Evolutionary conservation across 306 rosid genomes (phyloP).

Genomic region (Ormosia emarginata): DNA sequence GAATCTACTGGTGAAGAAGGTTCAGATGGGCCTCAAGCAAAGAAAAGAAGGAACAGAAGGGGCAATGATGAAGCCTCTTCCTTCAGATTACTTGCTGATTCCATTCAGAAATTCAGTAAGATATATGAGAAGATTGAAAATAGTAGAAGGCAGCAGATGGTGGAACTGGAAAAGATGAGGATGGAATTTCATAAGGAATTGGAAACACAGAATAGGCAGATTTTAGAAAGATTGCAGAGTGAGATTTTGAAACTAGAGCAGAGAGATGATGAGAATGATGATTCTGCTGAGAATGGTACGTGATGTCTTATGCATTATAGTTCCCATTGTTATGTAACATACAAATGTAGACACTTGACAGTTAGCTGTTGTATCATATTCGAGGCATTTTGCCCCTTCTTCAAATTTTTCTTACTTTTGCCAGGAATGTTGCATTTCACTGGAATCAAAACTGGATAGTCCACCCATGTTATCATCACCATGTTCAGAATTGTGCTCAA

Average conservation of each 20-base stretch:
- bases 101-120: conserved; percentile 67
- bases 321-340: conserved; percentile 30
- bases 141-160: conserved; percentile 67
- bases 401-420: conserved; percentile 27
- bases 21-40: conserved; percentile 55
- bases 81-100: conserved; percentile 68
- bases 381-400: conserved; percentile 28
- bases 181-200: conserved; percentile 72
- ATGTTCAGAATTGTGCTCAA: conserved; percentile 7
- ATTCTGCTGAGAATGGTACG: conserved; percentile 50
- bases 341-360: conserved; percentile 32
- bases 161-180: conserved; percentile 86
- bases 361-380: conserved; percentile 40
- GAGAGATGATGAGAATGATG: conserved; percentile 52
- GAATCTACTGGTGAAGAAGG: conserved; percentile 51
- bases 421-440: conserved; percentile 31
- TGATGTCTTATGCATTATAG: conserved; percentile 27
- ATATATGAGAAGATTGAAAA: conserved; percentile 78
- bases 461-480: not conserved
- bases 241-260: conserved; percentile 67
- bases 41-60: conserved; percentile 55
- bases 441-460: conserved; percentile 15
- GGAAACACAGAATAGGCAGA: conserved; percentile 71
- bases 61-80: conserved; percentile 48
- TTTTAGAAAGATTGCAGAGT: conserved; percentile 63